Evolutionary conservation across 2,329 filamentous ascomycete species (phyloP).

Genomic region (Fonsecaea pugnacius): DNA sequence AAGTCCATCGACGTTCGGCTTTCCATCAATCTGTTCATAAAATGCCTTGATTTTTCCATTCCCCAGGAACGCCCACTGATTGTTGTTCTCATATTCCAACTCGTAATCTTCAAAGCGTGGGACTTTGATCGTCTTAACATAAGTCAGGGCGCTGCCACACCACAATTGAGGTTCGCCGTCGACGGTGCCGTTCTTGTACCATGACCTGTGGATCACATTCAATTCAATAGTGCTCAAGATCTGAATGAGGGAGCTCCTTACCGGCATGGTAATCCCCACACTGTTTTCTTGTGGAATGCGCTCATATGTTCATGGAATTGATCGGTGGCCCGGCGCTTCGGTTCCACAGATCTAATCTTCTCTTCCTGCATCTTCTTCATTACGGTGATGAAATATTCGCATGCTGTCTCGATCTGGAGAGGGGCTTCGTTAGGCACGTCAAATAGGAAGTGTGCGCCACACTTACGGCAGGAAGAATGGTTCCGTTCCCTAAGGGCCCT

Average conservation of each 20-base stretch:
- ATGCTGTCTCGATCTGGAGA: conserved; percentile 46
- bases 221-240: not conserved
- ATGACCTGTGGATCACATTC: not conserved
- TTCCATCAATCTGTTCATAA: not conserved
- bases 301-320: conserved; percentile 9
- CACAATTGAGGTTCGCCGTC: conserved; percentile 8
- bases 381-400: conserved; percentile 17
- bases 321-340: conserved; percentile 7
- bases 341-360: conserved; percentile 2
- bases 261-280: conserved; percentile 1
- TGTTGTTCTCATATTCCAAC: conserved; percentile 45
- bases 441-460: not conserved
- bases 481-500: conserved; percentile 8
- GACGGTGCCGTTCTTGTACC: conserved; percentile 20
- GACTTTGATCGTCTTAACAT: conserved; percentile 41
- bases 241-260: not conserved
- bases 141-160: conserved; percentile 6
- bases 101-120: conserved; percentile 44
- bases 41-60: conserved; percentile 50
- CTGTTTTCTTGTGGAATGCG: conserved; percentile 40
- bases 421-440: conserved; percentile 43
- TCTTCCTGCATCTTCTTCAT: conserved; percentile 21
- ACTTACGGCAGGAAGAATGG: conserved; percentile 4
- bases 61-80: conserved; percentile 47
- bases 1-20: conserved; percentile 6